Evolutionary conservation across 2,329 filamentous ascomycete genomes (phyloP).

Genomic region (Pseudogymnoascus verrucosus): DNA sequence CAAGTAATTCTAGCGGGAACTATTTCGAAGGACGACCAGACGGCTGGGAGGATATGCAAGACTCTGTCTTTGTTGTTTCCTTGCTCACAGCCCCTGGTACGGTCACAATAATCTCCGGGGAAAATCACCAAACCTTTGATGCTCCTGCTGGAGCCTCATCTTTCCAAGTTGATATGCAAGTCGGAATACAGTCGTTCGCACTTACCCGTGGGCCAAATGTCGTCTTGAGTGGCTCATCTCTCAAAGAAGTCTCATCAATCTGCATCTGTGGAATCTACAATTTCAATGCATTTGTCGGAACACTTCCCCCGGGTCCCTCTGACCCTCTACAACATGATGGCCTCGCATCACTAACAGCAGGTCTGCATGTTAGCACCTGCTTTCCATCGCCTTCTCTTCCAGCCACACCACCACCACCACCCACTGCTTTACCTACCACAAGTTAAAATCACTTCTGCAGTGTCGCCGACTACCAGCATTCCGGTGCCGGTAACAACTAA

Average conservation of each 20-base stretch:
- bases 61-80: slow-evolving; percentile 21
- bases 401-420: slow-evolving; percentile 11
- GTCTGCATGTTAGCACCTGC: slow-evolving; percentile 27
- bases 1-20: slow-evolving; percentile 16
- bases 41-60: slow-evolving; percentile 26
- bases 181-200: slow-evolving; percentile 18
- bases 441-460: not conserved
- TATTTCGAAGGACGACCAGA: slow-evolving; percentile 21
- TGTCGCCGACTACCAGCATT: no score
- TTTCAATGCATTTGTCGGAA: slow-evolving; percentile 22
- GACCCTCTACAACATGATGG: slow-evolving; percentile 25
- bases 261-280: slow-evolving; percentile 21
- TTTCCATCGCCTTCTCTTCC: slow-evolving; percentile 26
- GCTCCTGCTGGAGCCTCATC: slow-evolving; percentile 18
- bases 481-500: no score
- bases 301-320: slow-evolving; percentile 13
- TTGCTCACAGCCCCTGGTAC: slow-evolving; percentile 23
- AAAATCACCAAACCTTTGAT: slow-evolving; percentile 15
- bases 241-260: slow-evolving; percentile 16
- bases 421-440: slow-evolving; percentile 11
- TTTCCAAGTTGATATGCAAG: slow-evolving; percentile 14
- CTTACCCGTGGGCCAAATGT: slow-evolving; percentile 13
- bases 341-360: slow-evolving; percentile 23
- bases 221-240: slow-evolving; percentile 15
- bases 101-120: slow-evolving; percentile 25